Conservation (phyloP, 2,329 filamentous ascomycete species). For the Paecilomyces variotii region DNA sequence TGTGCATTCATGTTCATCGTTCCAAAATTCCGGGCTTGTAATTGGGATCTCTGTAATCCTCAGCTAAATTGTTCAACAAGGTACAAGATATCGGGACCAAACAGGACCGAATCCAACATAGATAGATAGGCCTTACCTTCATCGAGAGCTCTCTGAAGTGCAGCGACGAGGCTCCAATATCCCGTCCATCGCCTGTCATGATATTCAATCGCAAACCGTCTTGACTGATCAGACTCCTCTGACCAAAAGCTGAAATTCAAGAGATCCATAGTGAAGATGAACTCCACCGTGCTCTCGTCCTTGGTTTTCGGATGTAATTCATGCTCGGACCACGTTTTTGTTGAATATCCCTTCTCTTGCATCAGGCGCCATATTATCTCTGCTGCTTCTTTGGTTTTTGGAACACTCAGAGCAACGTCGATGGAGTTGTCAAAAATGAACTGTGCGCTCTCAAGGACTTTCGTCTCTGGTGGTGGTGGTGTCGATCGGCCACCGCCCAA, state of each 20-base stretch:
- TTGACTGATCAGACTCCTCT: constrained; percentile 51
- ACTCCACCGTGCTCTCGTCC: constrained; percentile 72
- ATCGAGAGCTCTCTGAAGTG: constrained; percentile 77
- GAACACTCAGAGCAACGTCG: constrained; percentile 82
- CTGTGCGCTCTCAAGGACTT: constrained; percentile 73
- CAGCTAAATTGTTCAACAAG: constrained; percentile 2
- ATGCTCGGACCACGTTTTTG: constrained; percentile 77
- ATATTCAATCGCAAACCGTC: constrained; percentile 79
- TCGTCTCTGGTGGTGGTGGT: constrained; percentile 61
- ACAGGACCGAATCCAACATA: neutral
- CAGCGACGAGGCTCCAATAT: constrained; percentile 89
- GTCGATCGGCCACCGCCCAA: constrained; percentile 49
- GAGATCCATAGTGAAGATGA: constrained; percentile 96
- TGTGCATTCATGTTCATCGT: constrained; percentile 65
- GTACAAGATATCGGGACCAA: neutral
- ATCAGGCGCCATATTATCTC: constrained; percentile 71
- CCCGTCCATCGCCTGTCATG: constrained; percentile 77
- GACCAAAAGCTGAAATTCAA: constrained; percentile 98
- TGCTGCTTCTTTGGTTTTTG: constrained; percentile 73
- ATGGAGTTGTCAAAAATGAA: constrained; percentile 87
- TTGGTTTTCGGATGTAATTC: constrained; percentile 80
- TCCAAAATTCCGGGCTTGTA: constrained; percentile 81
- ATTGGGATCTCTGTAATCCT: constrained; percentile 64
- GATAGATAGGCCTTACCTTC: constrained; percentile 52
- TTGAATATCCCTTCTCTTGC: constrained; percentile 75